Evolutionary conservation across 164 flowering plant genomes (phyloP).

Genomic region (Kalanchoe fedtschenkoi): DNA sequence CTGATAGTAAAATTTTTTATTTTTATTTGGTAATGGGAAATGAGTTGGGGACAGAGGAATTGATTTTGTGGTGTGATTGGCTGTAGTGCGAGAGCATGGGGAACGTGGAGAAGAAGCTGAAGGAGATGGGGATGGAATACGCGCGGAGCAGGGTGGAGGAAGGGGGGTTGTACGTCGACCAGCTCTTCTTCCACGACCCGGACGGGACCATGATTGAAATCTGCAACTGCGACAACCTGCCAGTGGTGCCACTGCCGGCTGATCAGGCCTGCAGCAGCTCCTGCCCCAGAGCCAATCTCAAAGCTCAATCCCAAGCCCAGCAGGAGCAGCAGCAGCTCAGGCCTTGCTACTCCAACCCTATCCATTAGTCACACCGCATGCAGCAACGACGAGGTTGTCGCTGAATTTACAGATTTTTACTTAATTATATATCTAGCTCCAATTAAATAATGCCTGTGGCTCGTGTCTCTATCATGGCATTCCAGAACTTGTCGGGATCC

Average conservation of each 20-base stretch:
- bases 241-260: slow-evolving; percentile 23
- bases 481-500: too few relatives aligned
- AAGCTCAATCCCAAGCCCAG: not conserved
- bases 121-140: slow-evolving; percentile 23
- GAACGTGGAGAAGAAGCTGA: not conserved
- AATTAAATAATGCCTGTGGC: too few relatives aligned
- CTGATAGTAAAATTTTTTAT: too few relatives aligned
- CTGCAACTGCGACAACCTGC: slow-evolving; percentile 38
- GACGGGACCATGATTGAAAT: slow-evolving; percentile 38
- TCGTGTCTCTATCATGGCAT: too few relatives aligned
- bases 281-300: slow-evolving; percentile 4
- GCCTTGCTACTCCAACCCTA: too few relatives aligned
- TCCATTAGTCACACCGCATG: too few relatives aligned
- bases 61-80: not conserved
- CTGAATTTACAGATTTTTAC: too few relatives aligned
- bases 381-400: too few relatives aligned
- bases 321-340: not conserved
- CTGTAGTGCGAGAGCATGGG: not conserved
- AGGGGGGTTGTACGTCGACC: slow-evolving; percentile 29
- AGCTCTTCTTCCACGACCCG: slow-evolving; percentile 43
- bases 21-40: too few relatives aligned
- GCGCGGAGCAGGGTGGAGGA: slow-evolving; percentile 24
- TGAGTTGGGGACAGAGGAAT: too few relatives aligned
- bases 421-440: too few relatives aligned
- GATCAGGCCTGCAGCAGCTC: slow-evolving; percentile 6